Evolutionary conservation across 805 yeast genomes (phyloP).

Genomic region (Cyberlindnera meyerae): DNA sequence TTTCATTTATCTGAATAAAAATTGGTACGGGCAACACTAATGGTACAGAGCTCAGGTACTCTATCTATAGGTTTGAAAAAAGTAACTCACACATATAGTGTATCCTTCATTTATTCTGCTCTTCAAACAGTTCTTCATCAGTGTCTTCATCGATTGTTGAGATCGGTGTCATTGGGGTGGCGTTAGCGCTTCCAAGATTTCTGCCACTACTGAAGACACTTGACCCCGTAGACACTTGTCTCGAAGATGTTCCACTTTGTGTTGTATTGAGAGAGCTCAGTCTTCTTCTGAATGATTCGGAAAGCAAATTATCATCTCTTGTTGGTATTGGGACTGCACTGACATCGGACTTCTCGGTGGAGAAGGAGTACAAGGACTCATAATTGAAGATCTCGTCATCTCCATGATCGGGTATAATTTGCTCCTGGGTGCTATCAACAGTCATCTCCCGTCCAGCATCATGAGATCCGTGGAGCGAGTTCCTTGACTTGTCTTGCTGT

Average conservation of each 20-base stretch:
- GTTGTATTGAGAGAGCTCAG: constrained; percentile 10
- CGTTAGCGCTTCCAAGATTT: constrained; percentile 7
- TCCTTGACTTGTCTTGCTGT: too few relatives aligned
- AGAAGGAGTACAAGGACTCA: constrained; percentile 15
- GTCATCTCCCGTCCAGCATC: too few relatives aligned
- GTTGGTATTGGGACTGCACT: constrained; percentile 6
- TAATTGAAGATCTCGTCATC: constrained; percentile 19
- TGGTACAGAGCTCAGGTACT: neutral
- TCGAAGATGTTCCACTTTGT: constrained; percentile 1
- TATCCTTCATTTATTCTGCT: too few relatives aligned
- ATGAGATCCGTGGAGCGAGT: too few relatives aligned
- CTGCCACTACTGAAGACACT: constrained; percentile 16
- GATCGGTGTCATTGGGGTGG: constrained; percentile 17
- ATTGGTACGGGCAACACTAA: neutral
- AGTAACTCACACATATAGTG: too few relatives aligned
- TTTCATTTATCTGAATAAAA: neutral
- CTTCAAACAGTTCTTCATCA: too few relatives aligned
- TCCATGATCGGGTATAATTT: constrained; percentile 13
- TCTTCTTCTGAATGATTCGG: constrained; percentile 19
- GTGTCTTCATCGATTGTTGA: constrained; percentile 21
- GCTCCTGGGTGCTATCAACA: constrained; percentile 2
- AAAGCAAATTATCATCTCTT: constrained; percentile 13
- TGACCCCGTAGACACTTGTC: constrained; percentile 8
- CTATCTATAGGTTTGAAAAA: too few relatives aligned
- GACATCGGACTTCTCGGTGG: constrained; percentile 10